Evolutionary conservation across 306 rosid species (phyloP).

Genomic region (Castanopsis chinensis): DNA sequence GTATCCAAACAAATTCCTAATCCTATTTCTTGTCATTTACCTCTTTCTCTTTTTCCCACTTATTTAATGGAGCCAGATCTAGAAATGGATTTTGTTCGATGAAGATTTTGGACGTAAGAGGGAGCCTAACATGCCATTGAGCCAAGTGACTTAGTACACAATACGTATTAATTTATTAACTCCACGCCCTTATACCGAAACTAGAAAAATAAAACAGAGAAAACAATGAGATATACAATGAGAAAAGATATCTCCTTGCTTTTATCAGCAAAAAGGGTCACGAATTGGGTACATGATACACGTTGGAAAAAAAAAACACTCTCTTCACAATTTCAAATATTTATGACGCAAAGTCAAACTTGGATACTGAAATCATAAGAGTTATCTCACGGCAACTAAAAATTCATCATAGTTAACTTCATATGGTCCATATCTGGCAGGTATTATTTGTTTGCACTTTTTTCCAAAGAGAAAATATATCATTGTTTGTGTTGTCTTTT

Average conservation of each 20-base stretch:
- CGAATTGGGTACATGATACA: neutral
- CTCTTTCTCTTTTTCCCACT: too few species aligned
- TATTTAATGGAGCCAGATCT: too few species aligned
- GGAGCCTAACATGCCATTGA: too few species aligned
- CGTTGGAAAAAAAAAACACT: neutral
- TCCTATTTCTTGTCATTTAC: too few species aligned
- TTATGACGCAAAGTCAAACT: neutral
- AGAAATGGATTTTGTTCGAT: too few species aligned
- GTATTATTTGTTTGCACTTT: neutral
- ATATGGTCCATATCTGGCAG: neutral
- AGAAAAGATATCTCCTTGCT: neutral
- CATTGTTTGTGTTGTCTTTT: neutral
- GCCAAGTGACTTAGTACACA: too few species aligned
- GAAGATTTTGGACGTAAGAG: too few species aligned
- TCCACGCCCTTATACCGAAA: too few species aligned
- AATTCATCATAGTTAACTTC: neutral
- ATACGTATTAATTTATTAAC: too few species aligned
- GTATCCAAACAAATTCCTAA: too few species aligned
- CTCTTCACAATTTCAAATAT: neutral
- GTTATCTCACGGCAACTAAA: neutral
- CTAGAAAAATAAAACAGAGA: too few species aligned
- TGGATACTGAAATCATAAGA: neutral
- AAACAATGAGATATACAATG: neutral
- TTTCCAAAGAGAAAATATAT: neutral
- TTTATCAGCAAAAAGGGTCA: too few species aligned